Conservation (phyloP, 225 moss, liverwort and hornwort genomes). For the Polytrichum formosum region DNA sequence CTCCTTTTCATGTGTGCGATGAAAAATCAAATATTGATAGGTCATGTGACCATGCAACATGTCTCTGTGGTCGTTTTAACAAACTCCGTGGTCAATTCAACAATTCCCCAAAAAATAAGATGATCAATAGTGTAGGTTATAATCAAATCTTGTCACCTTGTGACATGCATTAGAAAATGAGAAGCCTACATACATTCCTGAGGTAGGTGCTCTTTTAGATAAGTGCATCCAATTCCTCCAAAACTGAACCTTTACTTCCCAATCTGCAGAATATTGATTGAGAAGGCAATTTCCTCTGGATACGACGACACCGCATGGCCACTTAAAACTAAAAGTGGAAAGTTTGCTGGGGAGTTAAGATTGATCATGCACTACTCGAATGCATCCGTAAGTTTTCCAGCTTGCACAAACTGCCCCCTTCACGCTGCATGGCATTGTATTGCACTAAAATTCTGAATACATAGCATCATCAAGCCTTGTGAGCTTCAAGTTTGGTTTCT, state of each 20-base stretch:
- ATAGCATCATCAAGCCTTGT: neutral
- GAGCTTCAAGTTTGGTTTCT: neutral
- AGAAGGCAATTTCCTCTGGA: slow-evolving; percentile 52
- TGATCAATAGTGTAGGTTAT: too few species aligned
- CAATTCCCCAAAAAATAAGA: too few species aligned
- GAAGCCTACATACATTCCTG: too few species aligned
- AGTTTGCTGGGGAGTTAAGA: slow-evolving; percentile 71
- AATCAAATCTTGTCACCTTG: neutral
- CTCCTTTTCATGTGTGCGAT: too few species aligned
- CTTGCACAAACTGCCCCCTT: neutral
- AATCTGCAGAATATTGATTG: slow-evolving; percentile 62
- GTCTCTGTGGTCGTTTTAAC: too few species aligned
- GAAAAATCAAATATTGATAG: too few species aligned
- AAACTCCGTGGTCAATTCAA: too few species aligned
- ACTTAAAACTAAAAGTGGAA: slow-evolving; percentile 43
- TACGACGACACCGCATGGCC: slow-evolving; percentile 79
- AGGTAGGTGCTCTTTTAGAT: too few species aligned
- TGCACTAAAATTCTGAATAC: neutral
- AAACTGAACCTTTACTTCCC: neutral
- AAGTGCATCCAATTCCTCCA: too few species aligned
- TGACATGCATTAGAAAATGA: neutral
- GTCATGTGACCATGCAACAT: too few species aligned
- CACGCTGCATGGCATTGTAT: neutral
- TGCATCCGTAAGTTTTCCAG: slow-evolving; percentile 26
- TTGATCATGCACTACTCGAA: slow-evolving; percentile 64